A percentile compares a stretch with the other conserved stretches of the same genome.
Evolutionary conservation across 805 yeast genomes (phyloP).

Genomic region (Pichia thaimueangensis): DNA sequence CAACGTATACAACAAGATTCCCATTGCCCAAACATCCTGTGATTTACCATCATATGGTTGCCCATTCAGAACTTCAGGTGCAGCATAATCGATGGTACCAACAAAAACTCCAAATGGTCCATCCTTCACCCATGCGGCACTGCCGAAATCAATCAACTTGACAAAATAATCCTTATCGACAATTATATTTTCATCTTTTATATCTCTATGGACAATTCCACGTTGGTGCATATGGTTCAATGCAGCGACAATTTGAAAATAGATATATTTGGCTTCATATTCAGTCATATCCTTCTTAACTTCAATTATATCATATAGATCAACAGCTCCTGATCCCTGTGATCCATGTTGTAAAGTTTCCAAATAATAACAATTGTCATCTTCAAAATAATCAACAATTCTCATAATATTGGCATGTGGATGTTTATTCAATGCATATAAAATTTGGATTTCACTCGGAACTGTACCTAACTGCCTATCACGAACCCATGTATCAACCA

Average conservation of each 20-base stretch:
- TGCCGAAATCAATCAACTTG: constrained; percentile 90
- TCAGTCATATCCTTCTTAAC: constrained; percentile 77
- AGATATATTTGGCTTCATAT: constrained; percentile 68
- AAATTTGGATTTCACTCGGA: constrained; percentile 92
- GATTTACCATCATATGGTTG: constrained; percentile 86
- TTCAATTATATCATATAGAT: constrained; percentile 88
- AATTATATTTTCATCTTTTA: constrained; percentile 90
- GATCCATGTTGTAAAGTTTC: constrained; percentile 86
- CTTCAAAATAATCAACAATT: constrained; percentile 88
- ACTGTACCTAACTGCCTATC: constrained; percentile 88
- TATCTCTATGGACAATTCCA: constrained; percentile 90
- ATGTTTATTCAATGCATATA: constrained; percentile 68
- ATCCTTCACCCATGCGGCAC: constrained; percentile 82
- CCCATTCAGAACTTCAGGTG: constrained; percentile 92
- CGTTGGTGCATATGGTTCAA: constrained; percentile 73
- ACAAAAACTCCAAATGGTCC: constrained; percentile 98
- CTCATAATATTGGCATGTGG: constrained; percentile 88
- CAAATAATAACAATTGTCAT: constrained; percentile 78
- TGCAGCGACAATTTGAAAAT: constrained; percentile 73
- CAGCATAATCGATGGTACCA: constrained; percentile 95
- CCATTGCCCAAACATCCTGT: constrained; percentile 97
- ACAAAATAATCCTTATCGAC: constrained; percentile 76
- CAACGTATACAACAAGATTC: constrained; percentile 82
- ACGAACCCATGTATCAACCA: constrained; percentile 96
- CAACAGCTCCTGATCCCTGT: constrained; percentile 73